These are phyloP conservation scores for Spinacia oleracea DNA, from an alignment of 179 eudicot species.

Conservation along the genomic window DNA sequence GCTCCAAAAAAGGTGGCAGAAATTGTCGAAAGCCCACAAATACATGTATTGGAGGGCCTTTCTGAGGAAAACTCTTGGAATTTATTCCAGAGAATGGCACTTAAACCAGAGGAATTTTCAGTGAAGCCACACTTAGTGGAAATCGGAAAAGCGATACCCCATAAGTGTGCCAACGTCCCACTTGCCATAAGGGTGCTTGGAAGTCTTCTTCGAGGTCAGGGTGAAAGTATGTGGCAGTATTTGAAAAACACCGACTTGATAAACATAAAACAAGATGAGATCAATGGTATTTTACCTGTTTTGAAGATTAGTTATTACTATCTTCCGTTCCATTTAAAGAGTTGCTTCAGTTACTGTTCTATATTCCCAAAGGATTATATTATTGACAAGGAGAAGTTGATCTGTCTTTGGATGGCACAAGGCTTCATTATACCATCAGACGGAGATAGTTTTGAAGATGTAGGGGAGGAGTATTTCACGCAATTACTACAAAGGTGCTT, in stretches of 20 bases:
- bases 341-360: conserved; percentile 42
- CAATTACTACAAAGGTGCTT: conserved; percentile 36
- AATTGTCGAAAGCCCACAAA: background rate
- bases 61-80: conserved; percentile 14
- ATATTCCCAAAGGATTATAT: conserved; percentile 39
- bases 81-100: conserved; percentile 12
- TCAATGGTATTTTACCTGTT: background rate
- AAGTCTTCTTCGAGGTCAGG: conserved; percentile 7
- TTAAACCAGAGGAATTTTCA: background rate
- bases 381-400: conserved; percentile 15
- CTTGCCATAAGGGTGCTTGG: conserved; percentile 12
- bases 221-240: background rate
- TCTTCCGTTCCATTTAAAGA: conserved; percentile 34
- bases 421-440: background rate
- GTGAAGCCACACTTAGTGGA: background rate
- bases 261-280: background rate
- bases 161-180: conserved; percentile 17
- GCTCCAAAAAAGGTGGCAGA: no score
- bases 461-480: conserved; percentile 34
- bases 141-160: background rate
- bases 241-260: background rate
- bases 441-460: conserved; percentile 28
- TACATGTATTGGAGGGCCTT: conserved; percentile 1
- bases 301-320: conserved; percentile 24
- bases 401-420: conserved; percentile 44